Conservation (phyloP, 2,329 filamentous ascomycete species). For the Colletotrichum karsti region DNA sequence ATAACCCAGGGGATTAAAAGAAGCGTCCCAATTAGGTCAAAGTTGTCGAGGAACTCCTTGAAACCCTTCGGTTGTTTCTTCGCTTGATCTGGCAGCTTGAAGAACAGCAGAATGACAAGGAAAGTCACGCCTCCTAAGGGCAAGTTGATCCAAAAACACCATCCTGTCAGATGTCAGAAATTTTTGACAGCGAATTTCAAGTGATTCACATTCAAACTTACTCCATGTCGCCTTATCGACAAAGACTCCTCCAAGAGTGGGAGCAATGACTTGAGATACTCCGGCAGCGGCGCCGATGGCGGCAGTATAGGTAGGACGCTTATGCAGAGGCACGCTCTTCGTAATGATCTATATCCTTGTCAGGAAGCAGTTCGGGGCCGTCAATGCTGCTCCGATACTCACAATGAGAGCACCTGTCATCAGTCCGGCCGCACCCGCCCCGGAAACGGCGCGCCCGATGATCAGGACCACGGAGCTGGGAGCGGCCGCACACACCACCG, state of each 20-base stretch:
- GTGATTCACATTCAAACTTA: not conserved
- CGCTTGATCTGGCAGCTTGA: conserved; percentile 44
- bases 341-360: conserved; percentile 53
- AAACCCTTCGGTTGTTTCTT: conserved; percentile 39
- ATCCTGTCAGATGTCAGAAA: conserved; percentile 31
- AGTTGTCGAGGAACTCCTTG: conserved; percentile 38
- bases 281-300: conserved; percentile 64
- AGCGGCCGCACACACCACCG: conserved; percentile 51
- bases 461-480: conserved; percentile 45
- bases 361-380: not conserved
- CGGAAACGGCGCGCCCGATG: conserved; percentile 49
- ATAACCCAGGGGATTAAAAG: not conserved
- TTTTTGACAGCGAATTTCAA: not conserved
- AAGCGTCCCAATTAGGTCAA: conserved; percentile 29
- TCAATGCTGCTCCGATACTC: not conserved
- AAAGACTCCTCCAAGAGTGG: conserved; percentile 58
- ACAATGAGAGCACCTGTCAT: conserved; percentile 31
- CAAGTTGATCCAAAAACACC: conserved; percentile 57
- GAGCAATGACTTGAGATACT: conserved; percentile 58
- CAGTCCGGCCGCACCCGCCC: conserved; percentile 40
- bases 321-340: conserved; percentile 57
- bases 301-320: conserved; percentile 62
- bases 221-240: conserved; percentile 58
- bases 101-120: conserved; percentile 46
- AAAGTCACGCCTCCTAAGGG: conserved; percentile 56